These are phyloP conservation scores for Salix arbutifolia DNA, from an alignment of 345 rosid genomes.

Conservation along the genomic window DNA sequence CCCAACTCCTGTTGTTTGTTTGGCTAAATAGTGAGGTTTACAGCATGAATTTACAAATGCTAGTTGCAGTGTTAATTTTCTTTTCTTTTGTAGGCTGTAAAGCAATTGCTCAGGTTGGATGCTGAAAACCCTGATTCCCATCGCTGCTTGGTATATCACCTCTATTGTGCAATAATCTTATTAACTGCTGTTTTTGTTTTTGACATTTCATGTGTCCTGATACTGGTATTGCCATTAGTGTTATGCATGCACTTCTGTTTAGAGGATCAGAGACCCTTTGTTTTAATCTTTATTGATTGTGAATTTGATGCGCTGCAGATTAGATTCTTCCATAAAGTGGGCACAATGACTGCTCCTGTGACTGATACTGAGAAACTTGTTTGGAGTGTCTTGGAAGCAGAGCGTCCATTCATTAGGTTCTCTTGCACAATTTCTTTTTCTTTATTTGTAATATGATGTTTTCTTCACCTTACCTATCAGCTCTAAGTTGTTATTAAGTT, in stretches of 20 bases:
- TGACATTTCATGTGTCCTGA: not conserved
- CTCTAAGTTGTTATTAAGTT: not conserved
- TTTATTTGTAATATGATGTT: not conserved
- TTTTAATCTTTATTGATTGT: slow-evolving; percentile 1
- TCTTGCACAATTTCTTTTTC: not conserved
- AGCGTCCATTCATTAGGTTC: slow-evolving; percentile 82
- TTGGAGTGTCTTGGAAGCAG: slow-evolving; percentile 86
- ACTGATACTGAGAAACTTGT: slow-evolving; percentile 74
- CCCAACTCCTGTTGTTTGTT: not conserved
- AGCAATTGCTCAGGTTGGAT: slow-evolving; percentile 77
- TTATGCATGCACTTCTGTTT: not conserved
- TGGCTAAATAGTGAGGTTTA: not conserved
- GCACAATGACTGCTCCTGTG: slow-evolving; percentile 54
- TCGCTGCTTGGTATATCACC: slow-evolving; percentile 67
- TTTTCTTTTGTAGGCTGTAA: slow-evolving; percentile 60
- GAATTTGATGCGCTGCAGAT: slow-evolving; percentile 44
- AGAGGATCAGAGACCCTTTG: not conserved
- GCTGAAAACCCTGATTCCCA: slow-evolving; percentile 87
- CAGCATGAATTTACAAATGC: not conserved
- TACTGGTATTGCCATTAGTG: not conserved
- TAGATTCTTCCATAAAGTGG: slow-evolving; percentile 73
- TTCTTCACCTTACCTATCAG: not conserved
- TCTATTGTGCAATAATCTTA: slow-evolving; percentile 3
- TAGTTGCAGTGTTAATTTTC: not conserved
- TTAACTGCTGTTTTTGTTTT: not conserved